Conservation (phyloP, 2,329 filamentous ascomycete genomes). For the Clonostachys sp. region DNA sequence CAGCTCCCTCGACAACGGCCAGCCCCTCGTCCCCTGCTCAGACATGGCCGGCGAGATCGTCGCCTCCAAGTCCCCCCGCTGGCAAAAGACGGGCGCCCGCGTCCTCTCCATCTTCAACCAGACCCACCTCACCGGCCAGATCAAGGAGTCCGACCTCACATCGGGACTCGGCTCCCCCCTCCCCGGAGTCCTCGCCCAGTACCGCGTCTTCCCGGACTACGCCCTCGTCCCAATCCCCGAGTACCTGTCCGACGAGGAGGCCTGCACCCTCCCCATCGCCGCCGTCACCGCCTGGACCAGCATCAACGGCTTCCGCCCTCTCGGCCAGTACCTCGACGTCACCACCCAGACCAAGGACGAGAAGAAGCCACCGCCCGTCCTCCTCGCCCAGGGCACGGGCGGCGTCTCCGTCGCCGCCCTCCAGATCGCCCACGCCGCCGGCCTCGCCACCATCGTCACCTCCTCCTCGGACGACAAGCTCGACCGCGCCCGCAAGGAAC, state of each 20-base stretch:
- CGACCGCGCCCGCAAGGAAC: slow-evolving; percentile 30
- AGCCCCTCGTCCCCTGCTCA: slow-evolving; percentile 56
- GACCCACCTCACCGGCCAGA: slow-evolving; percentile 51
- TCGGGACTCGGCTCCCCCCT: slow-evolving; percentile 58
- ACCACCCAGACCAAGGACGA: slow-evolving; percentile 1
- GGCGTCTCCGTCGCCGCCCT: slow-evolving; percentile 46
- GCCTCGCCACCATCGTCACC: slow-evolving; percentile 45
- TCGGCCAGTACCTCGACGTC: slow-evolving; percentile 35
- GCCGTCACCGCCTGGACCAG: slow-evolving; percentile 62
- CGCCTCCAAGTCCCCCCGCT: slow-evolving; percentile 29
- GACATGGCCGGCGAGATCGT: slow-evolving; percentile 65
- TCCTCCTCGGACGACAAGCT: slow-evolving; percentile 50
- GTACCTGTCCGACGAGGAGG: slow-evolving; percentile 56
- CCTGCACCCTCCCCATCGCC: slow-evolving; percentile 55
- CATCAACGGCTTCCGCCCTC: slow-evolving; percentile 54
- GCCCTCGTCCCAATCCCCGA: slow-evolving; percentile 51
- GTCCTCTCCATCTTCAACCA: slow-evolving; percentile 63
- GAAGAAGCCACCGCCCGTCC: slow-evolving; percentile 16
- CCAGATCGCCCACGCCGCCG: slow-evolving; percentile 48
- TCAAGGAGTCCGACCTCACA: slow-evolving; percentile 48
- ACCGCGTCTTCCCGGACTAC: slow-evolving; percentile 53
- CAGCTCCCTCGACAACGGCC: slow-evolving; percentile 36
- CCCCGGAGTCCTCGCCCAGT: slow-evolving; percentile 51
- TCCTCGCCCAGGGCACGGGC: slow-evolving; percentile 51
- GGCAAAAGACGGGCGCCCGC: slow-evolving; percentile 54